A percentile compares a stretch with the other conserved stretches of the same genome.
Conservation (phyloP, 805 yeast genomes). For the Ogataea angusta region DNA sequence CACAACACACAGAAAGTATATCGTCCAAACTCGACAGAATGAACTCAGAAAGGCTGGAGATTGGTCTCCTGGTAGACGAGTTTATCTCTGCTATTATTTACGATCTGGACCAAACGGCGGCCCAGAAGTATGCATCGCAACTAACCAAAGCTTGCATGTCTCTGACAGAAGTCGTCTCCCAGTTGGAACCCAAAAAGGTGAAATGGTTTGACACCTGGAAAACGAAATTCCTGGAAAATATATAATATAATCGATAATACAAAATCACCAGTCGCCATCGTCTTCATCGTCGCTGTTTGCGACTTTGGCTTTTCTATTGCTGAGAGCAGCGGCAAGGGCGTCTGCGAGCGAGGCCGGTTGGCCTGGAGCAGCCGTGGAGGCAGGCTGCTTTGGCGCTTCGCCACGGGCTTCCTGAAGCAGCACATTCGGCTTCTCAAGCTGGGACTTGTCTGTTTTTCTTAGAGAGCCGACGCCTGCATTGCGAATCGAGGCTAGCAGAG, state of each 20-base stretch:
- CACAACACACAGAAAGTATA: conserved; percentile 21
- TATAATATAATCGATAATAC: conserved; percentile 3
- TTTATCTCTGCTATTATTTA: conserved; percentile 54
- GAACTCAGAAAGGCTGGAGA: conserved; percentile 37
- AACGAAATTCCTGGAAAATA: conserved; percentile 37
- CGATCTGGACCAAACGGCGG: conserved; percentile 40
- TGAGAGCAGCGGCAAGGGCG: conserved; percentile 84
- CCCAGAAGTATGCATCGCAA: conserved; percentile 13
- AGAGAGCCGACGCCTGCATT: conserved; percentile 70
- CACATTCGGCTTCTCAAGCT: conserved; percentile 75
- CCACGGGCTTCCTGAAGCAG: conserved; percentile 71
- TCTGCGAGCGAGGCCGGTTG: conserved; percentile 72
- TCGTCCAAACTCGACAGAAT: conserved; percentile 49
- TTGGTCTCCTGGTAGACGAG: conserved; percentile 53
- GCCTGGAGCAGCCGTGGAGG: conserved; percentile 39
- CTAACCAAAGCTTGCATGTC: conserved; percentile 24
- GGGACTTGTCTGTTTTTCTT: conserved; percentile 77
- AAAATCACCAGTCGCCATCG: conserved; percentile 62
- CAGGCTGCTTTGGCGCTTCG: conserved; percentile 40
- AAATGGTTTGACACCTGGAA: conserved; percentile 59
- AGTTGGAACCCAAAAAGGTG: conserved; percentile 51
- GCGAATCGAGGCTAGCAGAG: conserved; percentile 81
- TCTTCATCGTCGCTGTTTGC: conserved; percentile 80
- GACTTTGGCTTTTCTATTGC: conserved; percentile 77
- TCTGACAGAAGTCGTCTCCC: conserved; percentile 39